Evolutionary conservation across 306 rosid species (phyloP).

Genomic region (Quercus agrifolia): DNA sequence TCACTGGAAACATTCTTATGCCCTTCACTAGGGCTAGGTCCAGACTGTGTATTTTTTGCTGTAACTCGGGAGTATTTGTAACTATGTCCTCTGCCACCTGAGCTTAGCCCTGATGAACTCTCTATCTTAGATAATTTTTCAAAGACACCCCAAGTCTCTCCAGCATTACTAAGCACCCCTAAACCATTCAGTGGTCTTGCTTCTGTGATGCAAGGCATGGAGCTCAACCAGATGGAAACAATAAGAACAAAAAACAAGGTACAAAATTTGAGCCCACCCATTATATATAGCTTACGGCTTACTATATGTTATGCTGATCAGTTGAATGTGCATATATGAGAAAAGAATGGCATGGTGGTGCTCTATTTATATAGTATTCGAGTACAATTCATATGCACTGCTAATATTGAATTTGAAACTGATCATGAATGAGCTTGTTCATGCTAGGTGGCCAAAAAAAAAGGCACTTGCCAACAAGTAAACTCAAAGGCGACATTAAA

Average conservation of each 20-base stretch:
- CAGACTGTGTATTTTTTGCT: neutral
- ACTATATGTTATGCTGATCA: neutral
- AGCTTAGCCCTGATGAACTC: conserved; percentile 10
- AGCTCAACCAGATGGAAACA: conserved; percentile 15
- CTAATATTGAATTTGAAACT: neutral
- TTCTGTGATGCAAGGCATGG: neutral
- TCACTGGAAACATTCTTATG: neutral
- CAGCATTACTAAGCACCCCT: neutral
- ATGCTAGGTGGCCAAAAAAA: neutral
- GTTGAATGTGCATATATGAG: neutral
- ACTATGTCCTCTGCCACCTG: neutral
- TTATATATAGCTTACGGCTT: neutral
- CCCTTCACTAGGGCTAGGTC: conserved; percentile 49
- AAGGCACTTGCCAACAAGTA: neutral
- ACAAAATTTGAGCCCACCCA: conserved; percentile 33
- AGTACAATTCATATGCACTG: neutral
- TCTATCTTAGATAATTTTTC: conserved; percentile 10
- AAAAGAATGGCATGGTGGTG: conserved; percentile 5
- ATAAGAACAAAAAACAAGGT: conserved; percentile 16
- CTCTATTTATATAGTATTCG: conserved; percentile 32
- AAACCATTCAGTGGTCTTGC: conserved; percentile 34
- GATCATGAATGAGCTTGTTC: neutral
- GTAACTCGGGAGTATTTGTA: neutral
- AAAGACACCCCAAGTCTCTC: neutral
- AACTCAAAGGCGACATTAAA: neutral